Evolutionary conservation across 169 alveolate genomes (phyloP).

Genomic region (Cryptosporidium andersoni): DNA sequence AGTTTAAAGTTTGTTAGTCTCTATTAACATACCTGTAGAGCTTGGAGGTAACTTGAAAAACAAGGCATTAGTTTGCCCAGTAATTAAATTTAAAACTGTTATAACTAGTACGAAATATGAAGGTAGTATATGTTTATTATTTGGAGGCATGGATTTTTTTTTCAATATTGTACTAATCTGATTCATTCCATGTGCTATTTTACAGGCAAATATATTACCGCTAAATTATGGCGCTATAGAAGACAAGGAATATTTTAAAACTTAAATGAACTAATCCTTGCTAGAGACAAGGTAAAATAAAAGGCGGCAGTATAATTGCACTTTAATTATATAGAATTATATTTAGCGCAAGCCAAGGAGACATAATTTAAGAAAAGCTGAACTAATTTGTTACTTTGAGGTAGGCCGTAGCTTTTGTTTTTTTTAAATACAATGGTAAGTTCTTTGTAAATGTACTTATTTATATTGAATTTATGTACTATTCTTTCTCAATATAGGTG

Average conservation of each 20-base stretch:
- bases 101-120: background rate
- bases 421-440: slow-evolving; percentile 48
- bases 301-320: too few species aligned
- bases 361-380: too few species aligned
- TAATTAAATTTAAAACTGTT: background rate
- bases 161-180: too few species aligned
- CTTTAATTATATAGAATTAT: too few species aligned
- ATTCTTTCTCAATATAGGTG: slow-evolving; percentile 7
- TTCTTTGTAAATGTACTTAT: background rate
- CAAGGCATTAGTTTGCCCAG: slow-evolving; percentile 22
- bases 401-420: too few species aligned
- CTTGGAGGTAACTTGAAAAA: slow-evolving; percentile 32
- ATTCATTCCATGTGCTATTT: background rate
- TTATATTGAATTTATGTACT: background rate
- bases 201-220: background rate
- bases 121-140: background rate
- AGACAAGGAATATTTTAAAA: background rate
- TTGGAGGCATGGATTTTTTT: too few species aligned
- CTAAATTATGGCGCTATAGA: background rate
- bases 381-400: too few species aligned
- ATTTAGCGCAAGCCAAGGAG: too few species aligned
- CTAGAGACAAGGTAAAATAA: too few species aligned
- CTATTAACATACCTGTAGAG: background rate
- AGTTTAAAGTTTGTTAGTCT: too few species aligned
- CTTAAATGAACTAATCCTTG: background rate